phyloP scores from a whole-genome alignment of 345 rosid species.

The Linum tenue region DNA sequence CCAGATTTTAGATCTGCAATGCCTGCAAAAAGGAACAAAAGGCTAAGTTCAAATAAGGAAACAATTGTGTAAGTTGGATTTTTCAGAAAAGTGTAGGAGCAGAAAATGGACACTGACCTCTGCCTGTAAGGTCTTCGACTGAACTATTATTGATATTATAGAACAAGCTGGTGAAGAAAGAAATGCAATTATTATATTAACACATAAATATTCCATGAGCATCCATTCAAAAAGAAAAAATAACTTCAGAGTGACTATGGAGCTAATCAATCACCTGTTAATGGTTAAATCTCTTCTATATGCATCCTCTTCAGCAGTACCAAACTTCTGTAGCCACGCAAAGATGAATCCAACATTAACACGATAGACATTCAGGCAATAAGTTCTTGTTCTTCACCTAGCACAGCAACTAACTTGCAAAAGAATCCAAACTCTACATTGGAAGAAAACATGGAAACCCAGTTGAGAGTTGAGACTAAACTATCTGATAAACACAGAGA shows the following conservation, averaged over 20 bases:
- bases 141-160: constrained; percentile 66
- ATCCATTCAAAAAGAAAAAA: constrained; percentile 2
- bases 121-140: constrained; percentile 78
- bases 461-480: background rate
- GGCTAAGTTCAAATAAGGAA: background rate
- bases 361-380: background rate
- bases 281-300: constrained; percentile 87
- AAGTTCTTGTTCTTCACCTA: background rate
- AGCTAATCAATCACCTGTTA: constrained; percentile 51
- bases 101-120: constrained; percentile 42
- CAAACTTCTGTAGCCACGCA: constrained; percentile 52
- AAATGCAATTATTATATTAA: background rate
- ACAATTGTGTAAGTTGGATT: background rate
- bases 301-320: constrained; percentile 93
- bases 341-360: constrained; percentile 4
- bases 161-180: constrained; percentile 57
- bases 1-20: constrained; percentile 72
- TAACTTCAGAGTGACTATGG: background rate
- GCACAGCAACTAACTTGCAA: background rate
- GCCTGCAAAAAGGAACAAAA: constrained; percentile 34
- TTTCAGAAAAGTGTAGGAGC: constrained; percentile 6
- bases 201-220: background rate
- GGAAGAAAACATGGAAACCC: background rate
- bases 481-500: background rate
- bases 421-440: background rate